phyloP scores from a whole-genome alignment of 805 yeast species.

The Wickerhamiella azymoides region DNA sequence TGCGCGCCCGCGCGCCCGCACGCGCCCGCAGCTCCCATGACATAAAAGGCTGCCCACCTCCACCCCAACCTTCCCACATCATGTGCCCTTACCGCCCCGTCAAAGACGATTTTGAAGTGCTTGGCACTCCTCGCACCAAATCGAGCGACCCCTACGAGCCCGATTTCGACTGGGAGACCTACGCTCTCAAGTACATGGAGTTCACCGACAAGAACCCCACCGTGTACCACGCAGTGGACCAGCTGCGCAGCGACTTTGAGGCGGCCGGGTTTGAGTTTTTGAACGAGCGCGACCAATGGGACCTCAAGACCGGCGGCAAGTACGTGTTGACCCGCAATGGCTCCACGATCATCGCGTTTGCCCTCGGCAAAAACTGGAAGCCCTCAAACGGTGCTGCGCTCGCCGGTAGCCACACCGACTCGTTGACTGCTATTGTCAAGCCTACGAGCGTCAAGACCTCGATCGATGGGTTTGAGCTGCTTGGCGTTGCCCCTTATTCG shows the following conservation, averaged over 20 bases:
- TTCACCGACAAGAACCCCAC: constrained; percentile 67
- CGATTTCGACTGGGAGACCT: constrained; percentile 16
- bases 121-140: constrained; percentile 8
- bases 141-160: constrained; percentile 15
- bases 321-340: constrained; percentile 55
- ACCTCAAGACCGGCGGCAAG: constrained; percentile 33
- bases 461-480: constrained; percentile 59
- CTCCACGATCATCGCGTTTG: constrained; percentile 54
- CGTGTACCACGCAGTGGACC: constrained; percentile 52
- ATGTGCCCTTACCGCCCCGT: constrained; percentile 8
- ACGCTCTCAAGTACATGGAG: constrained; percentile 38
- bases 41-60: background rate
- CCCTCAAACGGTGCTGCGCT: constrained; percentile 49
- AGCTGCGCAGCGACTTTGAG: constrained; percentile 36
- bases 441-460: constrained; percentile 49
- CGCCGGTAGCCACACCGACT: constrained; percentile 65
- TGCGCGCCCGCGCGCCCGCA: background rate
- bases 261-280: constrained; percentile 50
- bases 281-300: constrained; percentile 50
- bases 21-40: background rate
- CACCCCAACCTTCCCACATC: background rate
- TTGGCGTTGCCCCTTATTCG: constrained; percentile 77
- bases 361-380: constrained; percentile 53
- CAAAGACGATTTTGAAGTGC: constrained; percentile 20
- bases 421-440: constrained; percentile 53